phyloP scores from a whole-genome alignment of 441 rosid species.

The Metrosideros polymorpha region DNA sequence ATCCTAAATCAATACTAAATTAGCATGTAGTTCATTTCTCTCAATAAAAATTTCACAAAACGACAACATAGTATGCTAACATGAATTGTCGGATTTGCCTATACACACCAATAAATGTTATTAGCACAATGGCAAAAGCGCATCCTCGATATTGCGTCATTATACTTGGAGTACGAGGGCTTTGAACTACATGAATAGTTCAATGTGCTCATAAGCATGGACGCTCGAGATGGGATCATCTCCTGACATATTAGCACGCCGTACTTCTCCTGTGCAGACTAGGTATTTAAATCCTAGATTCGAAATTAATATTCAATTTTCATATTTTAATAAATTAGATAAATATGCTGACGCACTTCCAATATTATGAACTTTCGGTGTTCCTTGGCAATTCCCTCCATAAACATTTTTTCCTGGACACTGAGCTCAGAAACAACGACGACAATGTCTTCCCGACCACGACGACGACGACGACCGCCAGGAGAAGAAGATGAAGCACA shows the following conservation, averaged over 20 bases:
- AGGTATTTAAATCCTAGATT: not conserved
- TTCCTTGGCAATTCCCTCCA: not conserved
- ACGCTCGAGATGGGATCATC: not conserved
- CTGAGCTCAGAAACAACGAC: not conserved
- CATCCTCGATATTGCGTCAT: not conserved
- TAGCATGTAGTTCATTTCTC: not conserved
- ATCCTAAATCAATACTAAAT: not conserved
- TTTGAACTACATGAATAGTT: not conserved
- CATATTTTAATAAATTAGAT: not conserved
- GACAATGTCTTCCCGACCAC: not conserved
- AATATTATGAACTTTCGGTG: fast-evolving
- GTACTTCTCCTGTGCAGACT: not conserved
- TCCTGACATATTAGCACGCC: not conserved
- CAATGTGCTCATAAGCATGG: not conserved
- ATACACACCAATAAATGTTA: too few species aligned
- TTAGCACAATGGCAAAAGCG: not conserved
- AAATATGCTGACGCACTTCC: not conserved
- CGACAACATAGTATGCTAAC: not conserved
- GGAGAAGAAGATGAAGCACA: not conserved
- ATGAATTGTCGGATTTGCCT: fast-evolving
- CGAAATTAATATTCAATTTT: not conserved
- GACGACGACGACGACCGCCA: not conserved
- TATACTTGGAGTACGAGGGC: too few species aligned
- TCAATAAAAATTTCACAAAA: not conserved
- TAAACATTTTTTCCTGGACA: not conserved